Percentiles rank a stretch among this genome's conserved stretches.
Evolutionary conservation across 2,329 filamentous ascomycete species (phyloP).

Genomic region (Diaporthe vaccinii): DNA sequence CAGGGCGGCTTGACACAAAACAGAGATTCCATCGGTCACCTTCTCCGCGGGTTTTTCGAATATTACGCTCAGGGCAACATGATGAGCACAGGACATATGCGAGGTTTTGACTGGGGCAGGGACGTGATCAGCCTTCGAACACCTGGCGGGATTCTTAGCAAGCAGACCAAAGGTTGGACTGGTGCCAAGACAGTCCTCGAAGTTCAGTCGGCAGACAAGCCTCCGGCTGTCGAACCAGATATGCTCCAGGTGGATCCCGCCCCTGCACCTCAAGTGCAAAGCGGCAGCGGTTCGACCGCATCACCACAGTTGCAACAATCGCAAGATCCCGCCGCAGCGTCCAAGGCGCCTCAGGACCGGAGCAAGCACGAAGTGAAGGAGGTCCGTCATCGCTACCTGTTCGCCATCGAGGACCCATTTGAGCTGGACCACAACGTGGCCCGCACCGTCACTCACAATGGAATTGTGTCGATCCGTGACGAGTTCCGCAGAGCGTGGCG

Average conservation of each 20-base stretch:
- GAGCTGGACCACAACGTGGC: constrained; percentile 91
- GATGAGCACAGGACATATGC: constrained; percentile 64
- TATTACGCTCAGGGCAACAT: constrained; percentile 78
- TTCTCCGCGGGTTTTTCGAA: constrained; percentile 88
- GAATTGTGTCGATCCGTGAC: constrained; percentile 84
- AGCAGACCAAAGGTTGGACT: constrained; percentile 87
- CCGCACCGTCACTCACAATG: constrained; percentile 85
- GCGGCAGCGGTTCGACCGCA: neutral
- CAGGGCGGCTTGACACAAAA: constrained; percentile 76
- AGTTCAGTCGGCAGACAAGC: constrained; percentile 54
- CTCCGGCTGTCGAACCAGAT: constrained; percentile 43
- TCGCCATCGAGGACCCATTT: constrained; percentile 94
- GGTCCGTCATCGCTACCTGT: constrained; percentile 83
- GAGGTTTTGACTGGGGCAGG: constrained; percentile 83
- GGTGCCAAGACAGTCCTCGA: constrained; percentile 80
- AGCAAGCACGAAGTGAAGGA: constrained; percentile 68
- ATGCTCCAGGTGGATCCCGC: constrained; percentile 40
- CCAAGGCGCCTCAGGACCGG: constrained; percentile 32
- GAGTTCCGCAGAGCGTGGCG: constrained; percentile 86
- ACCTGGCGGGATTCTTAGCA: constrained; percentile 76
- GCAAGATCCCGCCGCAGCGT: neutral
- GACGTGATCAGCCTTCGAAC: constrained; percentile 85
- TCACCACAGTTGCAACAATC: neutral
- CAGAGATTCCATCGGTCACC: constrained; percentile 74
- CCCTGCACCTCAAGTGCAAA: neutral